phyloP scores from a whole-genome alignment of 2,329 filamentous ascomycete genomes.

The Pseudogymnoascus sp. region DNA sequence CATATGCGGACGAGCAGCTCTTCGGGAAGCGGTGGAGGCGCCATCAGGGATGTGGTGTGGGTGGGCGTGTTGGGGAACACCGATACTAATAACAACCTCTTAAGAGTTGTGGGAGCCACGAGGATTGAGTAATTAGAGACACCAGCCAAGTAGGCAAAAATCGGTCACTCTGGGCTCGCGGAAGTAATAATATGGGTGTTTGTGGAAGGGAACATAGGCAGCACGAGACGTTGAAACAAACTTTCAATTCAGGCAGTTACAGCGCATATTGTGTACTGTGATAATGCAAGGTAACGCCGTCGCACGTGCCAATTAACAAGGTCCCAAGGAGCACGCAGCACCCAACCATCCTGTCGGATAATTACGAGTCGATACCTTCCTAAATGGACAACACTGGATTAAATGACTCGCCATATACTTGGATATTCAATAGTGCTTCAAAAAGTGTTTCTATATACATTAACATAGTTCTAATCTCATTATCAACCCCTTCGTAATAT shows the following conservation, averaged over 20 bases:
- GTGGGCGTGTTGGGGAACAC: background rate
- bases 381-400: background rate
- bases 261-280: background rate
- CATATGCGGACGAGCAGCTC: background rate
- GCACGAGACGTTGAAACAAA: background rate
- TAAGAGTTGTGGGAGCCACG: background rate
- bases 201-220: background rate
- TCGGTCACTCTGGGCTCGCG: background rate
- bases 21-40: background rate
- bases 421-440: background rate
- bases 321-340: background rate
- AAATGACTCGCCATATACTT: background rate
- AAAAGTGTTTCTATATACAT: slow-evolving; percentile 3
- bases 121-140: background rate
- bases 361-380: background rate
- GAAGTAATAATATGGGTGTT: background rate
- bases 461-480: slow-evolving; percentile 1
- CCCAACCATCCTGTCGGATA: background rate
- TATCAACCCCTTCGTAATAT: background rate
- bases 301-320: background rate
- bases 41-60: background rate
- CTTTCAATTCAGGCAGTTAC: background rate
- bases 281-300: background rate
- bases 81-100: background rate
- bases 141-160: background rate